Evolutionary conservation across 176 grass and related monocot genomes (phyloP).

Genomic region (Musa itinerans): DNA sequence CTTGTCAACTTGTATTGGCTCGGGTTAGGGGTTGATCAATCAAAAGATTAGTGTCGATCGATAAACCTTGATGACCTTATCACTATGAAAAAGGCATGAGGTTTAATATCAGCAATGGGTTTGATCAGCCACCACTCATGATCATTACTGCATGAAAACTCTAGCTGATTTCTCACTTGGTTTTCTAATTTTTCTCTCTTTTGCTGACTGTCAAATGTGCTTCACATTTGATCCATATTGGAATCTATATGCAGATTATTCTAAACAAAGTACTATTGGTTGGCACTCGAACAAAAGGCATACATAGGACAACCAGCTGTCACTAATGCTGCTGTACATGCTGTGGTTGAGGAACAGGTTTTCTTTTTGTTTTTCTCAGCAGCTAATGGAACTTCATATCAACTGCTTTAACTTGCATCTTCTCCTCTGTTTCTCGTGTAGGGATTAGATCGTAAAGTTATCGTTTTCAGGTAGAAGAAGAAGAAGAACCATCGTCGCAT

Average conservation of each 20-base stretch:
- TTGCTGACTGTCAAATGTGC: neutral
- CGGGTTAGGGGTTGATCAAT: too few relatives aligned
- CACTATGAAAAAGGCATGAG: too few relatives aligned
- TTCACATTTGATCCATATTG: neutral
- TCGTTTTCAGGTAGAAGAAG: constrained; percentile 79
- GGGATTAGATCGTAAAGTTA: constrained; percentile 81
- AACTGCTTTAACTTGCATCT: constrained; percentile 15
- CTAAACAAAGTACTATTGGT: constrained; percentile 89
- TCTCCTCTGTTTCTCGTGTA: constrained; percentile 29
- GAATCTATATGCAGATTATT: constrained; percentile 48
- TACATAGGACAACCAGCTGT: constrained; percentile 90
- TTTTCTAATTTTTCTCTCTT: neutral
- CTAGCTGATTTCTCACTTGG: neutral
- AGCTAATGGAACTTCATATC: neutral
- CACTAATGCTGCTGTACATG: constrained; percentile 95
- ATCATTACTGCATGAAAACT: too few relatives aligned
- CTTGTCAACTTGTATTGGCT: too few relatives aligned
- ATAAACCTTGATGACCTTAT: too few relatives aligned
- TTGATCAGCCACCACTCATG: too few relatives aligned
- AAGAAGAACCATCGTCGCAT: constrained; percentile 97
- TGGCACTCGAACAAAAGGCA: constrained; percentile 75
- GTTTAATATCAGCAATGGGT: too few relatives aligned
- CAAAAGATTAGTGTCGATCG: too few relatives aligned
- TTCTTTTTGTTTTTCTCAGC: neutral
- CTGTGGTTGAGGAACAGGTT: constrained; percentile 78